Base-by-base conservation (phyloP, 2,329 filamentous ascomycete genomes). In the Colletotrichum costaricense region DNA sequence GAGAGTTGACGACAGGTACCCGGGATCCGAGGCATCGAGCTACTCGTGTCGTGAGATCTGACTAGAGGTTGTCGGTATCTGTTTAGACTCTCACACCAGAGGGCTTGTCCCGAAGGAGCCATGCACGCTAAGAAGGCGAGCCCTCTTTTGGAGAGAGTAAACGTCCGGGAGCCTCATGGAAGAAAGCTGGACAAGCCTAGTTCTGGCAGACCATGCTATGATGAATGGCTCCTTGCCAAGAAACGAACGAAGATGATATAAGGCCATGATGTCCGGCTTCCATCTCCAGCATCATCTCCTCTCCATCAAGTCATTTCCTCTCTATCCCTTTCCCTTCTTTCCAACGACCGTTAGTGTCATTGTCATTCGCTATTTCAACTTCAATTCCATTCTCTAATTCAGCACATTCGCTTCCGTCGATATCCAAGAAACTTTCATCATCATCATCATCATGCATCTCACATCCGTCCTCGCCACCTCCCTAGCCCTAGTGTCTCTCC, bases 401-500 rank as follows among this genome's bases (percentile, higher is more conserved):
- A 22, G 3, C 42, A 49, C 19, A 14, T 49, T 54, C 38, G 16
- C 9, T 35, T 49, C 16, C 4, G 14, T 59, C 8, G 6, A 30
- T 12, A 35, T 14, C 7, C 7, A 63, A 22, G 58, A 28, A 24
- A 19, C 16, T 16, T 19, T 24, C 30, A 38, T 35, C 11, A 35
- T 42, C 22, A n/a, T 30, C 22, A n/a, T 30, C 58, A 67, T 4
- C 19, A 75, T 75, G 74, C 73, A 75, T 35, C 26, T 76, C 46
- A 56, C 63, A 26, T 67, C 75, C 26, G n/a, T 75, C 69, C 9
- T 76, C 56, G 22, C 73, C 12, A 62, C 73, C 59, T 69, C 72
- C 16, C n/a, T 75, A 22, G 60, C 73, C 70, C 28, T 76, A 56
- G 74, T 59, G 56, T 63, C 73, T 52, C 46, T 70, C 14, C 67